phyloP scores from a whole-genome alignment of 306 rosid species.

The Gillenia trifoliata region DNA sequence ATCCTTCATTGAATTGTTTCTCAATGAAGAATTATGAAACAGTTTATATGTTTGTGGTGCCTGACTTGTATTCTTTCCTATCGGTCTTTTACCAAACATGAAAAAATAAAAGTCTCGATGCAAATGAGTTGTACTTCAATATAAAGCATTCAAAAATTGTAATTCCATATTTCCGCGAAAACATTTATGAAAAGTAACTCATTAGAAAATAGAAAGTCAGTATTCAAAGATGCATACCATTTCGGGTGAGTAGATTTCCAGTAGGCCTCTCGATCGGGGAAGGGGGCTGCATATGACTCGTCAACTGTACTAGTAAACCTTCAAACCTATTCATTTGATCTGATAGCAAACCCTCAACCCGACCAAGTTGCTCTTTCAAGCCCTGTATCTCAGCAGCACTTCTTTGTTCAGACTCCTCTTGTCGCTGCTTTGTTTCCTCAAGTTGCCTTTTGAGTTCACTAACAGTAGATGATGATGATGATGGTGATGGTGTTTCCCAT shows the following conservation, averaged over 20 bases:
- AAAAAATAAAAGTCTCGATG: not conserved
- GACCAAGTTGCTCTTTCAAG: slow-evolving; percentile 6
- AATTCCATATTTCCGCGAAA: not conserved
- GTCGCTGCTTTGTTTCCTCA: not conserved
- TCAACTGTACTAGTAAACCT: not conserved
- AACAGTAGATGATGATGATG: not conserved
- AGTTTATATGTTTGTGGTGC: not conserved
- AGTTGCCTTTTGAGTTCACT: not conserved
- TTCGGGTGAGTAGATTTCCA: not conserved
- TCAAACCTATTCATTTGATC: slow-evolving; percentile 9
- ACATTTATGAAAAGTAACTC: not conserved
- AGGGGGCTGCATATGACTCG: slow-evolving; percentile 2
- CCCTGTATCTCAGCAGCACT: slow-evolving; percentile 2
- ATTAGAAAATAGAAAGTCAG: not conserved
- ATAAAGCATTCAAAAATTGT: not conserved
- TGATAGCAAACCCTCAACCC: slow-evolving; percentile 13
- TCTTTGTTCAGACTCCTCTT: not conserved
- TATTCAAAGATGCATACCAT: not conserved
- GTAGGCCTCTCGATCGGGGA: not conserved
- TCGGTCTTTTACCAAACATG: not conserved
- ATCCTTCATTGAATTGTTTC: not conserved
- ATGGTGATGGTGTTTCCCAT: not conserved
- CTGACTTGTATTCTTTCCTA: not conserved
- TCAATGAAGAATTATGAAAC: not conserved
- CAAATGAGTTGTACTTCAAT: not conserved